Conservation (phyloP, 1,284 basidiomycete genomes). For the Puccinia coronata region DNA sequence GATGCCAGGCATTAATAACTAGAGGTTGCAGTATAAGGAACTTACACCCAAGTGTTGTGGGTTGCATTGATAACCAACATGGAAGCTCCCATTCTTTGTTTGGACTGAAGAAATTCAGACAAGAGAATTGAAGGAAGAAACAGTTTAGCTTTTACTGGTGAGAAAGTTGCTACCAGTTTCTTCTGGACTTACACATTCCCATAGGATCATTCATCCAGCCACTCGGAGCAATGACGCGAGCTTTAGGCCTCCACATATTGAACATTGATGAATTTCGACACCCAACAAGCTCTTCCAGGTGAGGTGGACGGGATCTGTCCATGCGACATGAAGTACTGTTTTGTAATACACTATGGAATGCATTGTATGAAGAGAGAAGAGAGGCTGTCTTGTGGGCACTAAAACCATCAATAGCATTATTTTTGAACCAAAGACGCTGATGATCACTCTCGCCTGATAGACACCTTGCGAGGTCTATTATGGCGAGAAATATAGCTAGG, state of each 20-base stretch:
- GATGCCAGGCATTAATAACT: background rate
- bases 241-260: conserved; percentile 52
- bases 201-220: conserved; percentile 56
- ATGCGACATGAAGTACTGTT: background rate
- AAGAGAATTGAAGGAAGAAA: too few species aligned
- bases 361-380: background rate
- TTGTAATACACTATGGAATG: background rate
- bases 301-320: conserved; percentile 46
- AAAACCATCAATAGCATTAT: background rate
- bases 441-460: background rate
- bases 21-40: background rate
- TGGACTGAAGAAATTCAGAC: conserved; percentile 24
- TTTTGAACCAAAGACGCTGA: conserved; percentile 7
- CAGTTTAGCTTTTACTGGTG: background rate
- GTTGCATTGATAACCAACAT: conserved; percentile 53
- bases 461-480: background rate
- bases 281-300: conserved; percentile 39
- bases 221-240: conserved; percentile 52
- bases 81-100: conserved; percentile 51
- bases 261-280: conserved; percentile 53
- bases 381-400: background rate
- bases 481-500: background rate
- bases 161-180: too few species aligned
- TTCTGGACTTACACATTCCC: conserved; percentile 51
- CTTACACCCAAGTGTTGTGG: conserved; percentile 48